A percentile compares a stretch with the other conserved stretches of the same genome.
Conservation (phyloP, 1,284 basidiomycete genomes). For the Pseudozyma hubeiensis region DNA sequence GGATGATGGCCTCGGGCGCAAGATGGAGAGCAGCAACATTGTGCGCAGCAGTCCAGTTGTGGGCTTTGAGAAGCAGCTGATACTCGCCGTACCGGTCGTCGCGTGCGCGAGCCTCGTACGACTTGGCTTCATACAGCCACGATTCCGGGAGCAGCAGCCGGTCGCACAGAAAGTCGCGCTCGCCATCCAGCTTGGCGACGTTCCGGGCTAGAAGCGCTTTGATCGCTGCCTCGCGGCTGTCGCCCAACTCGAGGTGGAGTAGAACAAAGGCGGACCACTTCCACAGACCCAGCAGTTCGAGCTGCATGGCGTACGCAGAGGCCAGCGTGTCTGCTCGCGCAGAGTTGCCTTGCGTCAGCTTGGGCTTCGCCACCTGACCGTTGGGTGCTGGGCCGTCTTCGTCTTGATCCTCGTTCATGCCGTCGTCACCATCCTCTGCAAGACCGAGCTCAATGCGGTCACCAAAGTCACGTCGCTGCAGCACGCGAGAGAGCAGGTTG, state of each 20-base stretch:
- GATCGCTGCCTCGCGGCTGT: conserved; percentile 78
- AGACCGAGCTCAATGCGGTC: conserved; percentile 75
- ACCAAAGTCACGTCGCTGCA: conserved; percentile 84
- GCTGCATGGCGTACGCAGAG: conserved; percentile 84
- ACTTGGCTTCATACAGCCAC: conserved; percentile 91
- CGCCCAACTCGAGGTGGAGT: conserved; percentile 83
- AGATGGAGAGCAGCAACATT: conserved; percentile 82
- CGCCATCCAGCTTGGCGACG: conserved; percentile 75
- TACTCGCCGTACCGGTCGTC: conserved; percentile 82
- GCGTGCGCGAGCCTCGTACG: conserved; percentile 73
- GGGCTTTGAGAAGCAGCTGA: conserved; percentile 79
- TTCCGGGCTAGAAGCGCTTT: conserved; percentile 83
- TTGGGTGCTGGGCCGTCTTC: conserved; percentile 70
- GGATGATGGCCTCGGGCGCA: conserved; percentile 88
- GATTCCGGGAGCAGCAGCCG: conserved; percentile 81
- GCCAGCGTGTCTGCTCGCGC: conserved; percentile 85
- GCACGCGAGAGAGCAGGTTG: conserved; percentile 83
- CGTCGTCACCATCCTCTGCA: conserved; percentile 66
- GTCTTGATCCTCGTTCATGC: conserved; percentile 37
- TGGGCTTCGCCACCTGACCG: conserved; percentile 72
- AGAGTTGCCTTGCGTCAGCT: conserved; percentile 52
- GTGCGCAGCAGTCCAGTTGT: conserved; percentile 80
- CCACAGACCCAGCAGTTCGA: conserved; percentile 84
- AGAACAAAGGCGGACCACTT: conserved; percentile 89
- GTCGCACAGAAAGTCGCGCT: conserved; percentile 81